These are phyloP conservation scores for Raffaelea ambrosiae DNA, from an alignment of 2,329 filamentous ascomycete genomes.

Conservation along the genomic window DNA sequence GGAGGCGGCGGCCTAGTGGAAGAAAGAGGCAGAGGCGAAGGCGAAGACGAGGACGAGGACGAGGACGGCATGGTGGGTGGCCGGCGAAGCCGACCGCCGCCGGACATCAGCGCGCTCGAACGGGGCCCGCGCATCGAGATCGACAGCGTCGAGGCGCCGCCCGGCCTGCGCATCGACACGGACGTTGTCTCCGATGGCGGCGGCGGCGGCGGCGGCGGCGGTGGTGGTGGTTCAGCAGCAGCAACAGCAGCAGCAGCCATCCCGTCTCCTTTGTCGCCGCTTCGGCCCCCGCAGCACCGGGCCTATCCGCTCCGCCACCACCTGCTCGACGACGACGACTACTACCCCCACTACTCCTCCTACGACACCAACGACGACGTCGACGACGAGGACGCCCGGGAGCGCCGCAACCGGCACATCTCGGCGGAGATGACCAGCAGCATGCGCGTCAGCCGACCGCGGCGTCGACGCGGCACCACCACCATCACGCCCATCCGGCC, in stretches of 20 bases:
- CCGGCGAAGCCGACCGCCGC: conserved; percentile 11
- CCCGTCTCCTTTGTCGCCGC: no score
- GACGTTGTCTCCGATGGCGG: conserved; percentile 16
- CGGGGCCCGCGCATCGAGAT: conserved; percentile 38
- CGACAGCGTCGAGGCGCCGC: conserved; percentile 22
- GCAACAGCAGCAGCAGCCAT: no score
- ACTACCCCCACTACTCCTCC: neutral
- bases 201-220: conserved; percentile 1
- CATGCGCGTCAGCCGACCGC: conserved; percentile 76
- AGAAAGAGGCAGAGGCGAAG: neutral
- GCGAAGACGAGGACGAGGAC: neutral
- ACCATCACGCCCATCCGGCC: conserved; percentile 80
- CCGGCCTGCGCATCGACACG: conserved; percentile 10
- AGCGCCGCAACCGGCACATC: conserved; percentile 48
- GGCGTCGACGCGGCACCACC: conserved; percentile 57
- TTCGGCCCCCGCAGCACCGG: no score
- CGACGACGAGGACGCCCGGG: conserved; percentile 32
- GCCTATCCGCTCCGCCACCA: neutral
- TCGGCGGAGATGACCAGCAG: conserved; percentile 82
- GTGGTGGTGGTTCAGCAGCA: no score
- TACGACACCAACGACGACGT: conserved; percentile 17
- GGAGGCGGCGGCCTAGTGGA: no score
- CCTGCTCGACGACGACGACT: no score
- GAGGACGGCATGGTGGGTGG: conserved; percentile 12
- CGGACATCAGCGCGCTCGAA: conserved; percentile 36